Percentiles rank a stretch among this genome's conserved stretches.
phyloP scores from a whole-genome alignment of 805 yeast genomes.

The Komagataella ulmi region DNA sequence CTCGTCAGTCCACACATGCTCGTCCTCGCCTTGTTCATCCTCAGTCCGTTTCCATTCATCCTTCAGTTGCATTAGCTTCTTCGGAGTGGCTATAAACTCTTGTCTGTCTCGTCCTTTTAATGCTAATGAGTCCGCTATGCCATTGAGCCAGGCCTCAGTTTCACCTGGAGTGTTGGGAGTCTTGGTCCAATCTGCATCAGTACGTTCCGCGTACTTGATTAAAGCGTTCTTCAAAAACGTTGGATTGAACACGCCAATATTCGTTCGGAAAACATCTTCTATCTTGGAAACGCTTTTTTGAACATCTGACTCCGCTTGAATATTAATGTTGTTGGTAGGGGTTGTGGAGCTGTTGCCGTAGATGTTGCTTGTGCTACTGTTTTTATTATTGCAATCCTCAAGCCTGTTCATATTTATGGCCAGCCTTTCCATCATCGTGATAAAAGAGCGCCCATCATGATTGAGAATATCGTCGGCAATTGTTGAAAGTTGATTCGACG shows the following conservation, averaged over 20 bases:
- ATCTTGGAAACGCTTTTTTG: background rate
- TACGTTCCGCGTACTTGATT: background rate
- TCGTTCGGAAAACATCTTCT: background rate
- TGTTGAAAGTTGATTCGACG: conserved; percentile 23
- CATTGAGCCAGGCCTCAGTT: background rate
- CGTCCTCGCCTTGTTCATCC: conserved; percentile 8
- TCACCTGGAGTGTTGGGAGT: background rate
- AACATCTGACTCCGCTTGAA: conserved; percentile 6
- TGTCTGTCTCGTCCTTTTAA: background rate
- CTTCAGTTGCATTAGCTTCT: background rate
- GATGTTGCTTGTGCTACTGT: conserved; percentile 27
- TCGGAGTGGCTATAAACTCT: background rate
- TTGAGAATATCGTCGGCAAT: conserved; percentile 72
- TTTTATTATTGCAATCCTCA: conserved; percentile 11
- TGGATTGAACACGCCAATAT: background rate
- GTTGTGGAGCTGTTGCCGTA: conserved; percentile 2
- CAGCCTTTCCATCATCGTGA: conserved; percentile 63
- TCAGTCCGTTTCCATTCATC: background rate
- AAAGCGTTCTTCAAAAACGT: background rate
- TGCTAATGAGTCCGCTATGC: background rate
- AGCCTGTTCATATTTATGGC: background rate
- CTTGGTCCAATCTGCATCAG: conserved; percentile 6
- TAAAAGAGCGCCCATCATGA: conserved; percentile 66
- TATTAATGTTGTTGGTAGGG: conserved; percentile 4
- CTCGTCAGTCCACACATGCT: conserved; percentile 1